Conservation (phyloP, 1,139 yeast genomes). For the Geotrichum australiense region DNA sequence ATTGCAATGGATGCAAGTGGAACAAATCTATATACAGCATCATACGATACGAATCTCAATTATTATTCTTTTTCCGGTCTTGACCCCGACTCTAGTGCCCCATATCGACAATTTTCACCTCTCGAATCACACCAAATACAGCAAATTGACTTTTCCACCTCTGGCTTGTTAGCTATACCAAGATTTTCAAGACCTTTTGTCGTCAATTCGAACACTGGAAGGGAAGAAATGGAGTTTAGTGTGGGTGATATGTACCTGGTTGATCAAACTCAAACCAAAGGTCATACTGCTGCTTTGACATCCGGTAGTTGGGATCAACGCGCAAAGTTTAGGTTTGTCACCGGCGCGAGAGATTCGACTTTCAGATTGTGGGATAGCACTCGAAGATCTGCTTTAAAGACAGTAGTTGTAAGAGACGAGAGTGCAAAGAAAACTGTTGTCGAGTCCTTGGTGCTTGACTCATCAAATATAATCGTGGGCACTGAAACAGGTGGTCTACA, state of each 20-base stretch:
- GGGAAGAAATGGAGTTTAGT: slow-evolving; percentile 26
- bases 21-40: slow-evolving; percentile 29
- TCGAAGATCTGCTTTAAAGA: slow-evolving; percentile 26
- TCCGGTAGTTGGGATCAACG: slow-evolving; percentile 33
- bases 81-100: slow-evolving; percentile 25
- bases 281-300: slow-evolving; percentile 34
- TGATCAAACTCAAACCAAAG: slow-evolving; percentile 36
- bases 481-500: slow-evolving; percentile 29
- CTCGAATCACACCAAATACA: slow-evolving; percentile 29
- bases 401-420: slow-evolving; percentile 29
- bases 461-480: background rate
- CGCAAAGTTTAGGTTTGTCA: slow-evolving; percentile 25
- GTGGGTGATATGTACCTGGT: slow-evolving; percentile 37
- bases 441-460: background rate
- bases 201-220: slow-evolving; percentile 27
- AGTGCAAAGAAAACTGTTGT: slow-evolving; percentile 20
- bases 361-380: slow-evolving; percentile 35
- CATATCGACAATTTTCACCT: slow-evolving; percentile 32
- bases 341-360: slow-evolving; percentile 33
- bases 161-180: slow-evolving; percentile 27
- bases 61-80: slow-evolving; percentile 36
- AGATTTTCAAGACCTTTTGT: slow-evolving; percentile 28
- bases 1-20: slow-evolving; percentile 32
- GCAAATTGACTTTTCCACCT: slow-evolving; percentile 23
- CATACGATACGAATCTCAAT: slow-evolving; percentile 30